phyloP scores from a whole-genome alignment of 305 asterid species.

The Fraxinus sp. region DNA sequence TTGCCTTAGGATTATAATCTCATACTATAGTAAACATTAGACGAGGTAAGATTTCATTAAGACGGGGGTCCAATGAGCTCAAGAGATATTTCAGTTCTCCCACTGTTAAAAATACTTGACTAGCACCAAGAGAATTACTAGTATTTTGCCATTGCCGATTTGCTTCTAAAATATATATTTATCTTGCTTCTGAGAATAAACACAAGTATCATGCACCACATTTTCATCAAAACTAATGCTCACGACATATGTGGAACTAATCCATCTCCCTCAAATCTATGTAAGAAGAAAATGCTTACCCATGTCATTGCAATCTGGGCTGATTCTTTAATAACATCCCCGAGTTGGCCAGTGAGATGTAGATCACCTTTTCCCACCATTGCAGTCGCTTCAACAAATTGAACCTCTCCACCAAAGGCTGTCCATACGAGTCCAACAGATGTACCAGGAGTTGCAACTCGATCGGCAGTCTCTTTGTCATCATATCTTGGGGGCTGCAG shows the following conservation, averaged over 20 bases:
- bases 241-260: slow-evolving; percentile 7
- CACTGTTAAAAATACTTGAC: neutral
- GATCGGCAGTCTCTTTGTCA: slow-evolving; percentile 84
- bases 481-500: slow-evolving; percentile 89
- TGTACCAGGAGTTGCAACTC: slow-evolving; percentile 89
- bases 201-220: neutral
- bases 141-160: neutral
- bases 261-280: slow-evolving; percentile 16
- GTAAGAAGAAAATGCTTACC: slow-evolving; percentile 50
- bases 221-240: slow-evolving; percentile 13
- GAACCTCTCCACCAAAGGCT: slow-evolving; percentile 95
- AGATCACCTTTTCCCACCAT: slow-evolving; percentile 97
- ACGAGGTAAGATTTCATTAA: neutral
- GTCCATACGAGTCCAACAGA: slow-evolving; percentile 98
- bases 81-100: neutral
- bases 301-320: slow-evolving; percentile 99
- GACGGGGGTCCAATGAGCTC: neutral
- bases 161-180: neutral
- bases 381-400: slow-evolving; percentile 89
- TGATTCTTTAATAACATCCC: slow-evolving; percentile 96
- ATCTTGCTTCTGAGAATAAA: neutral
- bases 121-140: neutral
- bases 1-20: neutral
- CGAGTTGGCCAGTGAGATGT: slow-evolving; percentile 98
- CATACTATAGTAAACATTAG: neutral